Evolutionary conservation across 768 basidiomycete species (phyloP).

Genomic region (Phylloporus sp.): DNA sequence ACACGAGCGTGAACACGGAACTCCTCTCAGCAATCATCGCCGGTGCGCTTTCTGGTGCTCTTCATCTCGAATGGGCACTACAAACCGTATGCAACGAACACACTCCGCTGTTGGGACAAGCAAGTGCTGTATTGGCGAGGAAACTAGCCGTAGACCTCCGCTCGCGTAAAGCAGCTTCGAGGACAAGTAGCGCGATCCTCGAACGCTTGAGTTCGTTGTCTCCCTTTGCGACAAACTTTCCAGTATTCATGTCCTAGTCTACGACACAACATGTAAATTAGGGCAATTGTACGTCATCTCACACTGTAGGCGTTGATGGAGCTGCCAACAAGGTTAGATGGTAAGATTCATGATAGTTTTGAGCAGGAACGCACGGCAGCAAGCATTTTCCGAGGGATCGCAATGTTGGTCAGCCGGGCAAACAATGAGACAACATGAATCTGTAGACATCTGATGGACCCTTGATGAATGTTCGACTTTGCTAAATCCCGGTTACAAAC

Average conservation of each 20-base stretch:
- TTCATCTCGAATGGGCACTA: constrained; percentile 70
- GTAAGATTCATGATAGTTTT: not conserved
- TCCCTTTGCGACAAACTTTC: constrained; percentile 71
- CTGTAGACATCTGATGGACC: constrained; percentile 40
- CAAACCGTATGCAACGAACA: constrained; percentile 50
- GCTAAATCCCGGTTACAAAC: constrained; percentile 30
- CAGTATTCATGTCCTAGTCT: constrained; percentile 44
- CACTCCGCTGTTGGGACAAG: constrained; percentile 52
- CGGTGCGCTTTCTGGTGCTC: constrained; percentile 59
- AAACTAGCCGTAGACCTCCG: constrained; percentile 63
- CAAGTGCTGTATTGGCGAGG: constrained; percentile 61
- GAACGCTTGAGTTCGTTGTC: constrained; percentile 60
- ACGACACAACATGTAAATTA: constrained; percentile 16
- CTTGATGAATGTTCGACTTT: not conserved
- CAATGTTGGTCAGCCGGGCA: constrained; percentile 71
- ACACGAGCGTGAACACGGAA: constrained; percentile 57
- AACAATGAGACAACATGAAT: constrained; percentile 64
- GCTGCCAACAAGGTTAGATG: constrained; percentile 33
- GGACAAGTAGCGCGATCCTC: constrained; percentile 49
- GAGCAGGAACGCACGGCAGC: constrained; percentile 63
- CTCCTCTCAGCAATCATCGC: constrained; percentile 62
- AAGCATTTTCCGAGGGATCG: constrained; percentile 65
- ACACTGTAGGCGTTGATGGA: constrained; percentile 46
- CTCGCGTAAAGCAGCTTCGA: constrained; percentile 42
- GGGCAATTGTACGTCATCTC: constrained; percentile 24